phyloP scores from a whole-genome alignment of 163 green algal species.

The Chloromonas sp. region DNA sequence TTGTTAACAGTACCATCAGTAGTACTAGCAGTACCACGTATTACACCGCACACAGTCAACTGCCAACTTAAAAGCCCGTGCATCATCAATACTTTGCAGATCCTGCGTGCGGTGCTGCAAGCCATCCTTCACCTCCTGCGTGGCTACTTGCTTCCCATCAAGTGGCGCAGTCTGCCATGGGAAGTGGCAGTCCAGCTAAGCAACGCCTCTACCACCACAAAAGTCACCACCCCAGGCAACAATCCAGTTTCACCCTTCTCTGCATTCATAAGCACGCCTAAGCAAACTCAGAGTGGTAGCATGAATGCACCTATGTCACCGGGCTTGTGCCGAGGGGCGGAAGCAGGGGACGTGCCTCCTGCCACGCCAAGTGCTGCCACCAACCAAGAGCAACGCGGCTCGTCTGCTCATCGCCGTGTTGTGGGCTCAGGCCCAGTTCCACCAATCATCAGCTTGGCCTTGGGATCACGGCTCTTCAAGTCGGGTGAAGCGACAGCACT shows the following conservation, averaged over 20 bases:
- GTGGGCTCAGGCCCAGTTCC: too few species aligned
- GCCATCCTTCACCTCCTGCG: neutral
- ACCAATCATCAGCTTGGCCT: too few species aligned
- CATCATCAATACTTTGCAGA: neutral
- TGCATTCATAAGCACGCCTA: neutral
- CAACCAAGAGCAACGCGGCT: too few species aligned
- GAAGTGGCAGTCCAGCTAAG: neutral
- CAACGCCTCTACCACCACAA: too few species aligned
- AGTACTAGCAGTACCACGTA: neutral
- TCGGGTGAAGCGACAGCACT: too few species aligned
- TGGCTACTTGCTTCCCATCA: neutral
- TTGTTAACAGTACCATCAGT: neutral
- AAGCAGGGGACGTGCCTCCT: too few species aligned
- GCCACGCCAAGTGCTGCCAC: too few species aligned
- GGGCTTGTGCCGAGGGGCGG: too few species aligned
- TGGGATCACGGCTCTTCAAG: too few species aligned
- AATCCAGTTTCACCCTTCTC: neutral
- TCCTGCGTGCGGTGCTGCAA: neutral
- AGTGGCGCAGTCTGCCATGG: neutral
- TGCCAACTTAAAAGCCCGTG: neutral
- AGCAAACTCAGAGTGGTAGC: too few species aligned
- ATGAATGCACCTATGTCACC: too few species aligned
- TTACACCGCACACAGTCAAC: neutral
- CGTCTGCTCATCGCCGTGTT: too few species aligned
- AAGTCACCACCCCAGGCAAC: neutral